Conservation (phyloP, 2,329 filamentous ascomycete genomes). For the Periconia sp. region DNA sequence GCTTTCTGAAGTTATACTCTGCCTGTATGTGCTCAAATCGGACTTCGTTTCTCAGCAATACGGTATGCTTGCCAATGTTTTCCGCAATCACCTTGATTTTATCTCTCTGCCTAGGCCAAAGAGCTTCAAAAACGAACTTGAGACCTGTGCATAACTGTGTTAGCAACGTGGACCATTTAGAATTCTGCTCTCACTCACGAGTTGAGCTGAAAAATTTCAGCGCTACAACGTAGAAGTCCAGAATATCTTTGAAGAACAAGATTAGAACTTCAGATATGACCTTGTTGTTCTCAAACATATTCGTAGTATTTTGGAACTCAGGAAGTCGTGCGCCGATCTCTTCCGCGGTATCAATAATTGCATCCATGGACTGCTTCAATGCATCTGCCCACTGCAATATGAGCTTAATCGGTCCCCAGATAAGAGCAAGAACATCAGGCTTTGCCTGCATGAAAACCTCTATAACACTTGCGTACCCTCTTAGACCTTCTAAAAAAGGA, state of each 20-base stretch:
- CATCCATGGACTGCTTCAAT: constrained; percentile 24
- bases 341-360: constrained; percentile 19
- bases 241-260: constrained; percentile 42
- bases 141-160: constrained; percentile 15
- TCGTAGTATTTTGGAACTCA: constrained; percentile 17
- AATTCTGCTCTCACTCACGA: constrained; percentile 19
- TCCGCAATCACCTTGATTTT: constrained; percentile 24
- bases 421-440: constrained; percentile 37
- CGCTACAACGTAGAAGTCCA: constrained; percentile 38
- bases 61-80: constrained; percentile 9
- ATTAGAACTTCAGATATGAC: constrained; percentile 27
- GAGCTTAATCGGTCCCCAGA: constrained; percentile 43
- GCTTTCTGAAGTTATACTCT: constrained; percentile 9
- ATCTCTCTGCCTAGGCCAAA: constrained; percentile 30
- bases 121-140: constrained; percentile 28
- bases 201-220: constrained; percentile 34
- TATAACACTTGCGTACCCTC: constrained; percentile 27
- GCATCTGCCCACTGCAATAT: constrained; percentile 23
- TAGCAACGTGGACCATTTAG: background rate
- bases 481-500: constrained; percentile 32
- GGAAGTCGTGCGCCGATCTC: constrained; percentile 28
- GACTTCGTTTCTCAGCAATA: constrained; percentile 15
- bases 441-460: constrained; percentile 37
- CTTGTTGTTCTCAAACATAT: constrained; percentile 20
- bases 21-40: constrained; percentile 15